These are phyloP conservation scores for Pseudogymnoascus sp. DNA, from an alignment of 2,329 filamentous ascomycete genomes.

Conservation along the genomic window DNA sequence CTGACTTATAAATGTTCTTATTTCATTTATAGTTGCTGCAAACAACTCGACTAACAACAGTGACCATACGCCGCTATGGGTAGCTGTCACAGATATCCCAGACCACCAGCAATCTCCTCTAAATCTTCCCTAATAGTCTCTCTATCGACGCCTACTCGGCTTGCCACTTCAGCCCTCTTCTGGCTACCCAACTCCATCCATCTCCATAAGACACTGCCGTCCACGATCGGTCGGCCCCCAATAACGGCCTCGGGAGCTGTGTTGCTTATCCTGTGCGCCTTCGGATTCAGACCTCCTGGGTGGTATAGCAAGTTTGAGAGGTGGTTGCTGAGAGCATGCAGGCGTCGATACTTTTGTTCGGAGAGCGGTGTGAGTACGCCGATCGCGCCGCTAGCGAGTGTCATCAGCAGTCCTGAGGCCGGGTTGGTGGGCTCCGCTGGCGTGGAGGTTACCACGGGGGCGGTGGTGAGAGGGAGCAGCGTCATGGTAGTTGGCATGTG, in stretches of 20 bases:
- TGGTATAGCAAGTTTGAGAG: constrained; percentile 69
- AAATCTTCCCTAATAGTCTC: constrained; percentile 65
- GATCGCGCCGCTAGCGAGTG: constrained; percentile 68
- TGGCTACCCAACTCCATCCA: constrained; percentile 66
- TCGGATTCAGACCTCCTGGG: constrained; percentile 73
- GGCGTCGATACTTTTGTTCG: constrained; percentile 74
- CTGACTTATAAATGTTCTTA: neutral
- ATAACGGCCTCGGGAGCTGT: constrained; percentile 38
- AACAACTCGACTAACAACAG: neutral
- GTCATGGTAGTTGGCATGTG: constrained; percentile 69
- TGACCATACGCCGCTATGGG: neutral
- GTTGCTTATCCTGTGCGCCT: constrained; percentile 63
- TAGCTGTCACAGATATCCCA: constrained; percentile 45
- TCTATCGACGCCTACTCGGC: constrained; percentile 60
- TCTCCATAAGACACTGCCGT: constrained; percentile 65
- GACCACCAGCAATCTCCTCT: constrained; percentile 52
- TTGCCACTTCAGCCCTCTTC: constrained; percentile 63
- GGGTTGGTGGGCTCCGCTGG: constrained; percentile 27
- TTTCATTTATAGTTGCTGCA: neutral
- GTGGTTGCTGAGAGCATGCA: constrained; percentile 74
- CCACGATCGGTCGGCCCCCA: constrained; percentile 47
- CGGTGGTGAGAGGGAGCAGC: constrained; percentile 61
- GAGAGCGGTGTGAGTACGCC: constrained; percentile 69
- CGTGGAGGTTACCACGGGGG: constrained; percentile 29
- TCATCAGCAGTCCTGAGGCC: constrained; percentile 53